Base-by-base conservation (phyloP, 2,329 filamentous ascomycete genomes). In the Podosphaera aphanis region DNA sequence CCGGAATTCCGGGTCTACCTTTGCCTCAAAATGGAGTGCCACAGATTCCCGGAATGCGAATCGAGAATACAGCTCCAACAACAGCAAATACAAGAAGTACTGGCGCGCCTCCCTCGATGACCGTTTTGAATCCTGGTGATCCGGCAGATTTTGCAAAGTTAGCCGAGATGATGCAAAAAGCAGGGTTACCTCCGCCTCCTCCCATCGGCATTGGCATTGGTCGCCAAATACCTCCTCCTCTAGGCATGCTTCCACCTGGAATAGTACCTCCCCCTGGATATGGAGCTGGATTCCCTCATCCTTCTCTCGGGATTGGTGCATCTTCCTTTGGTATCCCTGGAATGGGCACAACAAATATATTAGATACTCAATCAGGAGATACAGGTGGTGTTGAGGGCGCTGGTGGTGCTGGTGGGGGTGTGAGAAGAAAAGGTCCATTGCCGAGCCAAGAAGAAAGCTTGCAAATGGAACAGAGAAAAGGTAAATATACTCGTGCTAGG, bases 381-480 rank as follows among this genome's bases (percentile, higher is more conserved):
- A 57, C 61, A 48, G n/a, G n/a, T n/a, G n/a, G n/a, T n/a, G n/a
- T n/a, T n/a, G n/a, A n/a, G n/a, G n/a, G n/a, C n/a, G n/a, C n/a
- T n/a, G 52, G 54, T 48, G 56, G 61, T 11, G 59, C 55, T 29
- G 59, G 62, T 4, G 63, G 60, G 19, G 59, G 59, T 40, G 59
- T 74, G 16, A 69, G 79, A 49, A 68, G 65, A 52, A 64, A 77
- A 49, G 82, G 71, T 5, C 83, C 82, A 7, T 62, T 93, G 38
- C 84, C 84, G 0, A 86, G 82, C 58, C 84, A 92, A 62, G 75
- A 82, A 57, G 84, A 90, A 59, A 86, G 81, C 53, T 62, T 92
- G 53, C 73, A 77, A 53, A 74, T 79, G 60, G 82, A 88, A 61
- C 83, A 88, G 66, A 71, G 70, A 47, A 66, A 66, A 46, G 74